Evolutionary conservation across 192 early-diverging fungal species (phyloP).

Genomic region (Haplosporangium gracile): DNA sequence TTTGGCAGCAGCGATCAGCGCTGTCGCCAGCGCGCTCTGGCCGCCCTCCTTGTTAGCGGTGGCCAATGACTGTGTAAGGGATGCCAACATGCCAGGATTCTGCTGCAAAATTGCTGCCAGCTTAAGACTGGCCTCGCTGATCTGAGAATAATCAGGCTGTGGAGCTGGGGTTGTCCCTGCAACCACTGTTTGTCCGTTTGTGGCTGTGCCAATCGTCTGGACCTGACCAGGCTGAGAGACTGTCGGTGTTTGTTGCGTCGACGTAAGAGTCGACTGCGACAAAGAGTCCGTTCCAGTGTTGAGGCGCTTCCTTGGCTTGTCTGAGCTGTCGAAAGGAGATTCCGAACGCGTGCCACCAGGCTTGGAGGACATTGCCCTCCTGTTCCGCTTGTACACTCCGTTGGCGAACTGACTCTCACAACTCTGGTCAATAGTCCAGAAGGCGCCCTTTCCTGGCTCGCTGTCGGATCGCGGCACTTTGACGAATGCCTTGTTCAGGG

Average conservation of each 20-base stretch:
- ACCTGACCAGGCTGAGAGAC: not conserved
- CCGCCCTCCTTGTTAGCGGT: slow-evolving; percentile 45
- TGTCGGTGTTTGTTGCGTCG: not conserved
- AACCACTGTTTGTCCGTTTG: not conserved
- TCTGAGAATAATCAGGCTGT: slow-evolving; percentile 29
- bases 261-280: not conserved
- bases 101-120: slow-evolving; percentile 47
- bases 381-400: slow-evolving; percentile 78
- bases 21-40: slow-evolving; percentile 29
- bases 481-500: slow-evolving; percentile 95
- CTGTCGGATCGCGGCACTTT: slow-evolving; percentile 86
- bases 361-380: slow-evolving; percentile 59
- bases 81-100: slow-evolving; percentile 43
- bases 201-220: slow-evolving; percentile 1
- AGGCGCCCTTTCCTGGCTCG: slow-evolving; percentile 95
- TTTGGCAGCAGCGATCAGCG: slow-evolving; percentile 42
- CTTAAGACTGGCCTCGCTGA: slow-evolving; percentile 47
- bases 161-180: not conserved
- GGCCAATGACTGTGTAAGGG: slow-evolving; percentile 36
- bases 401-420: slow-evolving; percentile 77
- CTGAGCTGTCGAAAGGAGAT: slow-evolving; percentile 33
- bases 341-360: slow-evolving; percentile 36
- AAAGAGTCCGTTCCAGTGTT: slow-evolving; percentile 34
- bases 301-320: slow-evolving; percentile 40
- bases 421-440: slow-evolving; percentile 90